A percentile compares a stretch with the other conserved stretches of the same genome.
Conservation (phyloP, 2,329 filamentous ascomycete species). For the Dichotomopilus funicola region DNA sequence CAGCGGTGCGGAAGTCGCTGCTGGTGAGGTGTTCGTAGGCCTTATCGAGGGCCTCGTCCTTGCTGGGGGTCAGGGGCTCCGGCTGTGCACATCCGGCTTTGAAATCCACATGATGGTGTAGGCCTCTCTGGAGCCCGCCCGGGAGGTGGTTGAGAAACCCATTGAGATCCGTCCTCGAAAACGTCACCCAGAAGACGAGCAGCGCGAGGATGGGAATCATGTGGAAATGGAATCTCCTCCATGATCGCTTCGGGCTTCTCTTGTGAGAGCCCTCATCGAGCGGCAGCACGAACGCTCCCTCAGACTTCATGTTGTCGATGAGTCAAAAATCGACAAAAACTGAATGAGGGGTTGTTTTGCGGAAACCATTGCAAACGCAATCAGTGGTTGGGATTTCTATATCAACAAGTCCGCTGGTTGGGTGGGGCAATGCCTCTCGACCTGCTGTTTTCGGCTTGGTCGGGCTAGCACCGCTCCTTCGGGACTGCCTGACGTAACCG, state of each 20-base stretch:
- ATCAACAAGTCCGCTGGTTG: no score
- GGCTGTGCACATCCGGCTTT: slow-evolving; percentile 22
- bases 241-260: background rate
- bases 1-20: slow-evolving; percentile 22
- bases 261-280: background rate
- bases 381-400: no score
- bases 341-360: background rate
- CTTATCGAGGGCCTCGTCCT: slow-evolving; percentile 16
- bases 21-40: slow-evolving; percentile 20
- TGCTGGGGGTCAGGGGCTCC: slow-evolving; percentile 19
- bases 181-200: background rate
- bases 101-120: slow-evolving; percentile 4
- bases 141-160: background rate
- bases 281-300: background rate
- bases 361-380: background rate
- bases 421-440: no score
- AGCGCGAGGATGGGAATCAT: background rate
- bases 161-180: background rate
- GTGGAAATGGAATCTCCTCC: background rate
- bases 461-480: no score
- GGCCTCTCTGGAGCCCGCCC: background rate
- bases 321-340: background rate
- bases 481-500: no score
- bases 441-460: no score
- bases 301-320: slow-evolving; percentile 10